Evolutionary conservation across 2,329 filamentous ascomycete genomes (phyloP).

Genomic region (Colletotrichum sp.): DNA sequence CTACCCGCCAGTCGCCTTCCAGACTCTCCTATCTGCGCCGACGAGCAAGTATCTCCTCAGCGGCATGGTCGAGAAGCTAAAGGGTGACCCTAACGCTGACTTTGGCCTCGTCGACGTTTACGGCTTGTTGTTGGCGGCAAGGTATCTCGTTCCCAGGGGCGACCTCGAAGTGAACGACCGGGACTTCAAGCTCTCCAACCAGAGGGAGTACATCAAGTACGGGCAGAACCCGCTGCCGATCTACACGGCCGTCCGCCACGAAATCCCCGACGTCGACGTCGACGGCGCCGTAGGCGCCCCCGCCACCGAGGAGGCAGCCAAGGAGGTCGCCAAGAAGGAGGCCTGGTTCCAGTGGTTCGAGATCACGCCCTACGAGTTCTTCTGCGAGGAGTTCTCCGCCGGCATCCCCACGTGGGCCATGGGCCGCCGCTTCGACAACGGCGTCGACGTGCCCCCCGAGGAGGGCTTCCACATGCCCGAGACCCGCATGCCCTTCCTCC

Average conservation of each 20-base stretch:
- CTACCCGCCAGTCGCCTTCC: slow-evolving; percentile 84
- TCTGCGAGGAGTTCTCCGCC: slow-evolving; percentile 88
- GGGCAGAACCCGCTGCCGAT: slow-evolving; percentile 90
- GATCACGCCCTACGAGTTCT: slow-evolving; percentile 92
- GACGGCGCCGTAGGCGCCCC: slow-evolving; percentile 36
- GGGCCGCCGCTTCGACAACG: slow-evolving; percentile 80
- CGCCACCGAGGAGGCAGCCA: slow-evolving; percentile 49
- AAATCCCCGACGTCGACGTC: slow-evolving; percentile 75
- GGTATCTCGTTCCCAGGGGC: slow-evolving; percentile 84
- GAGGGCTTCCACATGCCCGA: slow-evolving; percentile 79
- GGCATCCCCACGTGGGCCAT: slow-evolving; percentile 96
- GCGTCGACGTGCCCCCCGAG: slow-evolving; percentile 68
- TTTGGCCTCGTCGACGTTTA: slow-evolving; percentile 96
- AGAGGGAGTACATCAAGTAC: slow-evolving; percentile 75
- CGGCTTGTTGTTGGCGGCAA: slow-evolving; percentile 81
- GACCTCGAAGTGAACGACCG: slow-evolving; percentile 76
- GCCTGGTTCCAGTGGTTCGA: slow-evolving; percentile 99
- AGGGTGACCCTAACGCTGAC: slow-evolving; percentile 77
- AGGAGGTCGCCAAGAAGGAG: slow-evolving; percentile 63
- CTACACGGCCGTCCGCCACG: slow-evolving; percentile 93
- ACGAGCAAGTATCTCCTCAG: slow-evolving; percentile 92
- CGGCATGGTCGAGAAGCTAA: slow-evolving; percentile 89
- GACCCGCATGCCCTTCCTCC: slow-evolving; percentile 78
- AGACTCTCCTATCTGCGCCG: slow-evolving; percentile 82
- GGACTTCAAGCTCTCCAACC: slow-evolving; percentile 92